A percentile compares a stretch with the other conserved stretches of the same genome.
Conservation (phyloP, 352 stramenopile species). For the Phytophthora europaea region DNA sequence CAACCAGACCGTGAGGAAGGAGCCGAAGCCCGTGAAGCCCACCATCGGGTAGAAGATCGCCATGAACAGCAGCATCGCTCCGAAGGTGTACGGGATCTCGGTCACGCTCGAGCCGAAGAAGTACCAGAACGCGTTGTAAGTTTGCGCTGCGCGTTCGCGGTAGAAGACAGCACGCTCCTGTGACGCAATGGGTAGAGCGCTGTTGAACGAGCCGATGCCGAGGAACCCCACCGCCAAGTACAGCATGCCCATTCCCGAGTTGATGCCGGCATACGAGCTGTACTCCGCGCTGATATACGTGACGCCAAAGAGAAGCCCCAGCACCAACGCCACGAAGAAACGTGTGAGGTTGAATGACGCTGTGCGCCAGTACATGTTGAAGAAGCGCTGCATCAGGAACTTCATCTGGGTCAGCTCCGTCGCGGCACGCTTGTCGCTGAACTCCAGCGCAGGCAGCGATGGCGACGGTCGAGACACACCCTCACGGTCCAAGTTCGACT, state of each 20-base stretch:
- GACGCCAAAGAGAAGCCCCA: conserved; percentile 79
- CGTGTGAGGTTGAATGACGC: conserved; percentile 44
- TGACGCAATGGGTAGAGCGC: conserved; percentile 18
- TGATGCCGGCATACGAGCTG: conserved; percentile 45
- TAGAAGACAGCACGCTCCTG: conserved; percentile 30
- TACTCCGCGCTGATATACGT: conserved; percentile 67
- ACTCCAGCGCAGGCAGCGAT: conserved; percentile 43
- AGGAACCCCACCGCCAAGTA: conserved; percentile 84
- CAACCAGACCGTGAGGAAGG: conserved; percentile 70
- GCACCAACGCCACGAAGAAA: conserved; percentile 63
- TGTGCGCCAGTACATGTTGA: conserved; percentile 85
- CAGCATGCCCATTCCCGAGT: conserved; percentile 71
- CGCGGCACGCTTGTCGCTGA: conserved; percentile 45
- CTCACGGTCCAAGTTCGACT: conserved; percentile 43
- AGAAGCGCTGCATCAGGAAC: conserved; percentile 61
- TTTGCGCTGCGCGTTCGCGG: conserved; percentile 28
- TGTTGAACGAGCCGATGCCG: conserved; percentile 34
- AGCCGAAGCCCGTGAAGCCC: conserved; percentile 42
- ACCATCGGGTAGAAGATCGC: conserved; percentile 32
- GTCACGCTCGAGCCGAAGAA: conserved; percentile 24
- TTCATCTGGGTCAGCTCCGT: conserved; percentile 31
- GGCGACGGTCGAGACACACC: conserved; percentile 37
- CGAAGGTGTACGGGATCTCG: conserved; percentile 33
- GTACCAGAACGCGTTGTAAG: conserved; percentile 35
- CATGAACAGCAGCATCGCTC: conserved; percentile 26